Base-by-base conservation (phyloP, 1,284 basidiomycete genomes). In the Agaricales sp. region DNA sequence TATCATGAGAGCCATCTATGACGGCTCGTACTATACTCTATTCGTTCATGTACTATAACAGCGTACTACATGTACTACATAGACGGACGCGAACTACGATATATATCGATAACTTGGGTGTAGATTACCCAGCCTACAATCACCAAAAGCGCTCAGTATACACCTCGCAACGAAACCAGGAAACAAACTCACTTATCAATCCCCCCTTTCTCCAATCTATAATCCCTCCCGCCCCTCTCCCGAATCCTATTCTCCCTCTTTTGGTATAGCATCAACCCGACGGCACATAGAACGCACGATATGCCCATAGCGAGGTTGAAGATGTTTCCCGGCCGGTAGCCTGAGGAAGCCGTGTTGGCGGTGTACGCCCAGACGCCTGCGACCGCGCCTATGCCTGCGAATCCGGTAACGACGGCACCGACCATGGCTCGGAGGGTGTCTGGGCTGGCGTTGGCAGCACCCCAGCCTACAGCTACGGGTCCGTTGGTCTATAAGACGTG, bases 401-500 rank as follows among this genome's bases (percentile, higher is more conserved):
- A 16, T 8, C 52, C 52, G 18, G 52, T 50, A 25, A 51, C 50
- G 1, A 53, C 50, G n/a, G 52, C 52, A n/a, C 51, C 51, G 12
- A 50, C 48, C 52, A 53, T 51, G 2, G 52, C 52, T 12, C 52
- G 50, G n/a, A 52, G 12, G 2, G 50, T 51, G 30, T 53, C 50
- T 12, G 52, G 52, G 4, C 50, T 51, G 2, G 52, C 47, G 18
- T 53, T 53, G 3, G 52, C 37, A 18, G 52, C 52, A 19, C 50
- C 52, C 52, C 50, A 53, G 11, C 52, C 52, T 19, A 53, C 22
- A 19, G 46, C 52, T 4, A 53, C 47, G 21, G 50, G 52, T 22
- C 50, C 50, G n/a, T 47, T 51, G 14, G 48, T 48, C 49, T 51
- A 23, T 21, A 30, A 8, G 20, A 23, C 1, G 19, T 19, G 3